A percentile compares a stretch with the other conserved stretches of the same genome.
Conservation (phyloP, 208 protist species). For the Leishmania braziliensis region DNA sequence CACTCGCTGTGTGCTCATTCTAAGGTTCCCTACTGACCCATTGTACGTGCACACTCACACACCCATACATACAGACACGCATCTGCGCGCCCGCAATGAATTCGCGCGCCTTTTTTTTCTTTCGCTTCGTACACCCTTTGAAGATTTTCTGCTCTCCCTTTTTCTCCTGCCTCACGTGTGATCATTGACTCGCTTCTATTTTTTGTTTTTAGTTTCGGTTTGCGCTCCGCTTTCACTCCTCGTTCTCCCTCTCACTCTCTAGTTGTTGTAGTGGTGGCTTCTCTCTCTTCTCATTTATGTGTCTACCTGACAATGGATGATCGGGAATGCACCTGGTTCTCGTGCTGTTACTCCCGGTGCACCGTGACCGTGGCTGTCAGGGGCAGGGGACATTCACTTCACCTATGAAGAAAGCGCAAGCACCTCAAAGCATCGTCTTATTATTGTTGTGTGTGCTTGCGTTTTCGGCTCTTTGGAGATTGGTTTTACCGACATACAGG, state of each 20-base stretch:
- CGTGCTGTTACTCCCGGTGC: background rate
- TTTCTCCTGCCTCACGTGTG: background rate
- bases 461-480: background rate
- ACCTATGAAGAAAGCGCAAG: background rate
- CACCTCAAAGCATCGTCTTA: background rate
- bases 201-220: conserved; percentile 5
- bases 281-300: background rate
- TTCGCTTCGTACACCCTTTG: background rate
- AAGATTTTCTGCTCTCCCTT: background rate
- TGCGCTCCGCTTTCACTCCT: background rate
- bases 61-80: too few relatives aligned
- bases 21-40: background rate
- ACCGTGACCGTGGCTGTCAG: background rate
- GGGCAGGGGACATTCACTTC: background rate
- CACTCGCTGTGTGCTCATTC: background rate
- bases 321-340: background rate
- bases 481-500: background rate
- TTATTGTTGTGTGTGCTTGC: background rate
- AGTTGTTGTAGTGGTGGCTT: background rate
- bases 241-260: conserved; percentile 1
- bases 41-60: background rate
- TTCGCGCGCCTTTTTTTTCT: background rate
- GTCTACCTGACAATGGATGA: background rate
- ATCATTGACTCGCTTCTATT: background rate
- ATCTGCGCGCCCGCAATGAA: too few relatives aligned